Conservation (phyloP, 257 asterid genomes). For the Cynanchum wilfordii region DNA sequence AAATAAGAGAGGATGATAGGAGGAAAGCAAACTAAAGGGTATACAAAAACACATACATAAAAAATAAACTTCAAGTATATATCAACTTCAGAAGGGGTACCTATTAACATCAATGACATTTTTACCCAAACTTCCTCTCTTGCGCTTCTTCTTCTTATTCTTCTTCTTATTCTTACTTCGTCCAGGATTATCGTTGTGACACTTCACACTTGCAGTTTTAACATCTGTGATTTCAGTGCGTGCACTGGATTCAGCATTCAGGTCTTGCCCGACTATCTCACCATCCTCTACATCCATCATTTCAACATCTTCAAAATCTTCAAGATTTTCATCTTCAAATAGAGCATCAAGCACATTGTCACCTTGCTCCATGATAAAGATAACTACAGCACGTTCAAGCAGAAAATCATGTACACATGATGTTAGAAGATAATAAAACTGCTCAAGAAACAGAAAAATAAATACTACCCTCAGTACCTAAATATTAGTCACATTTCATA, state of each 20-base stretch:
- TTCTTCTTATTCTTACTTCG: constrained; percentile 50
- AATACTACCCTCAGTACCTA: no score
- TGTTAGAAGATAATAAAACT: not conserved
- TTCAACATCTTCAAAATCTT: constrained; percentile 65
- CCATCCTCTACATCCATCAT: constrained; percentile 90
- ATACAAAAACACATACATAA: not conserved
- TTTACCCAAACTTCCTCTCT: constrained; percentile 39
- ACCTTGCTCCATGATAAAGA: constrained; percentile 9
- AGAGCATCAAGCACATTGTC: constrained; percentile 49
- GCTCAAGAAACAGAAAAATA: not conserved
- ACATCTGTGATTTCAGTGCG: constrained; percentile 26
- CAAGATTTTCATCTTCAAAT: constrained; percentile 48
- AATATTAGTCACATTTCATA: no score
- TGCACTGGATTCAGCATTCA: constrained; percentile 39
- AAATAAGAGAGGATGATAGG: not conserved
- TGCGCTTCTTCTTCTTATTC: constrained; percentile 50
- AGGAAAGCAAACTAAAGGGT: not conserved
- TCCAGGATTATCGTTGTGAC: constrained; percentile 26
- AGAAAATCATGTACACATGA: not conserved
- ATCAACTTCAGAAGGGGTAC: constrained; percentile 26
- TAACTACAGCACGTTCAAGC: constrained; percentile 19
- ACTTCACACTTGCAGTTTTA: constrained; percentile 31
- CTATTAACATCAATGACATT: constrained; percentile 53
- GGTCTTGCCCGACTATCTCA: constrained; percentile 45
- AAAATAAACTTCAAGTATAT: not conserved